These are phyloP conservation scores for Chlamydomonas eustigma DNA, from an alignment of 139 green algal species.

Conservation along the genomic window DNA sequence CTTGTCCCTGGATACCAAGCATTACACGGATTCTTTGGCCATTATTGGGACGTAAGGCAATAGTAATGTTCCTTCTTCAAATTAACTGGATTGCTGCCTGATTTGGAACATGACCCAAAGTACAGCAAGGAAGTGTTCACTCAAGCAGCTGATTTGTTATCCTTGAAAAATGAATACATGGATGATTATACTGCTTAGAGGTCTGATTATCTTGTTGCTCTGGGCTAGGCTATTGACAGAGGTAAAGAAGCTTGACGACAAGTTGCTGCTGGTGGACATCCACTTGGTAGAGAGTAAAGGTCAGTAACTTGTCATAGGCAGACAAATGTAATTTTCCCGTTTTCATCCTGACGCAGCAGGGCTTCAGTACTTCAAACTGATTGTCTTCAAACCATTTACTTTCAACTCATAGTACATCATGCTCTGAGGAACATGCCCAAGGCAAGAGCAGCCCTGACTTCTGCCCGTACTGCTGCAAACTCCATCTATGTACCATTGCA, in stretches of 20 bases:
- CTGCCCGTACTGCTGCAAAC: slow-evolving; percentile 91
- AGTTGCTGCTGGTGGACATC: slow-evolving; percentile 97
- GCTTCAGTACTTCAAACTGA: too few species aligned
- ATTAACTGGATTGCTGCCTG: too few species aligned
- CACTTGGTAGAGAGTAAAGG: slow-evolving; percentile 90
- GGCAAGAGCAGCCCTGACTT: slow-evolving; percentile 88
- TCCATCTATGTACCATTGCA: slow-evolving; percentile 93
- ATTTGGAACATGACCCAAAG: too few species aligned
- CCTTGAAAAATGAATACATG: too few species aligned
- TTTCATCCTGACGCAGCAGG: too few species aligned
- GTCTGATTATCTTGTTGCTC: background rate
- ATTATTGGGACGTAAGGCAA: slow-evolving; percentile 69
- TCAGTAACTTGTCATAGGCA: too few species aligned
- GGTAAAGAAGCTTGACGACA: slow-evolving; percentile 97
- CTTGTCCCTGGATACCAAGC: slow-evolving; percentile 74
- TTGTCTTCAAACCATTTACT: too few species aligned
- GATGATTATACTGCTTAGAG: too few species aligned
- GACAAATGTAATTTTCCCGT: too few species aligned
- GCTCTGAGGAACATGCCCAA: slow-evolving; percentile 90
- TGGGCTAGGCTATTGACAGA: slow-evolving; percentile 74
- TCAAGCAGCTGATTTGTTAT: too few species aligned
- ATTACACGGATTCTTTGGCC: slow-evolving; percentile 73
- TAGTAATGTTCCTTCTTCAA: too few species aligned
- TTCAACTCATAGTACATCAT: slow-evolving; percentile 81
- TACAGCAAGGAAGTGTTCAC: too few species aligned